Base-by-base conservation (phyloP, 257 asterid species). In the Lavandula angustifolia region DNA sequence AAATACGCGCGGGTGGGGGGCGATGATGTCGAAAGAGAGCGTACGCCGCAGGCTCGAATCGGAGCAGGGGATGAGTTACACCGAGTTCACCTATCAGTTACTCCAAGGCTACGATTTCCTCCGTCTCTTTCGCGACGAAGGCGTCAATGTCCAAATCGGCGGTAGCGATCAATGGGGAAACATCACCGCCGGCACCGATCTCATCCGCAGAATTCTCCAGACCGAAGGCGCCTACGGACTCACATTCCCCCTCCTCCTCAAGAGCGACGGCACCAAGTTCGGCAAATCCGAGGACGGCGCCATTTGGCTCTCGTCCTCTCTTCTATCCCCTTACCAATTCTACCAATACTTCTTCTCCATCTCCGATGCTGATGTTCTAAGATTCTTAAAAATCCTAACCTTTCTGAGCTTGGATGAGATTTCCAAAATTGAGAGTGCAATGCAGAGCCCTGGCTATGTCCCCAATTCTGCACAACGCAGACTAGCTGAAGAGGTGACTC, bases 91-190 rank as follows among this genome's bases (percentile, higher is more conserved):
- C 0, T 92, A 92, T 71, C 98, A 87, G 67, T 68, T 89, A 3
- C 80, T 89, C 42, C 98, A 92, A 72, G 98, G 95, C 35, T 89
- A 85, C 59, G 98, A 92, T 74, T 92, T 88, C 54, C 76, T 88
- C 4, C 85, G 66, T 52, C 88, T 92, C 35, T 92, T 77, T 53
- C 77, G 78, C 4, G 62, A 73, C 7, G 76, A 88, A 54, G 91
- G 85, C 14, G 87, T 92, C 41, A 86, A 78, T 47, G 95, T 92
- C 41, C 98, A 92, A 75, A 79, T 89, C 46, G 98, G 98, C 1
- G 98, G 98, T 29, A 87, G 95, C 60, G 98, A 92, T 73, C 98
- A 92, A 65, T 89, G 98, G 98, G 98, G 98, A 18, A 92, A 92
- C 64, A 85, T 92, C 40, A 92, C 95, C 0, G 91, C 95, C 0